These are phyloP conservation scores for Corymbia calophylla DNA, from an alignment of 441 rosid genomes.

Conservation along the genomic window DNA sequence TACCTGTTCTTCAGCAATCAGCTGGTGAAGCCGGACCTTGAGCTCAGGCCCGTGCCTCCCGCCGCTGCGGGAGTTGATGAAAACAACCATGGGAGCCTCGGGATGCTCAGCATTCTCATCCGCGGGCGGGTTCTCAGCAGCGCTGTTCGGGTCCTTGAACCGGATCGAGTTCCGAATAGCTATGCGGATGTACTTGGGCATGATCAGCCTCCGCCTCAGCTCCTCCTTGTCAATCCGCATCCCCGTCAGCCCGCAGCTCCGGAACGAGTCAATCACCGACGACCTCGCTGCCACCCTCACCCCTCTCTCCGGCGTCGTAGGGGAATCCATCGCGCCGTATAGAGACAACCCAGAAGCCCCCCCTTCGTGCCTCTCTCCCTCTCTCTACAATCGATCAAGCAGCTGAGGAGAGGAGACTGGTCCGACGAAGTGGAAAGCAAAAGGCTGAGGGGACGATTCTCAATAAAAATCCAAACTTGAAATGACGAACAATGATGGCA, in stretches of 20 bases:
- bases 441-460: not conserved
- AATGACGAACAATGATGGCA: not conserved
- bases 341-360: not conserved
- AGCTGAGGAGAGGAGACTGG: not conserved
- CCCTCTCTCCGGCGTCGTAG: slow-evolving; percentile 19
- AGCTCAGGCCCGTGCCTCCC: slow-evolving; percentile 88
- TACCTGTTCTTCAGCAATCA: slow-evolving; percentile 89
- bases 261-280: slow-evolving; percentile 47
- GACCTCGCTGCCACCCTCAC: slow-evolving; percentile 45
- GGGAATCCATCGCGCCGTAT: slow-evolving; percentile 30
- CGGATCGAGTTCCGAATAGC: slow-evolving; percentile 60
- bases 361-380: not conserved
- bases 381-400: not conserved
- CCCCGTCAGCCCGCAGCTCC: slow-evolving; percentile 63
- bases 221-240: slow-evolving; percentile 65
- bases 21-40: slow-evolving; percentile 59
- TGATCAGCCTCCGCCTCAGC: slow-evolving; percentile 32
- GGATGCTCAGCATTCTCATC: slow-evolving; percentile 16
- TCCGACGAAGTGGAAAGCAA: not conserved
- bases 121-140: not conserved
- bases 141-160: slow-evolving; percentile 35
- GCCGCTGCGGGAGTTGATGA: slow-evolving; percentile 77
- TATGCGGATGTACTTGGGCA: slow-evolving; percentile 68
- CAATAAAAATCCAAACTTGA: not conserved
- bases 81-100: slow-evolving; percentile 68